Evolutionary conservation across 441 rosid species (phyloP).

Genomic region (Lepidium campestre): DNA sequence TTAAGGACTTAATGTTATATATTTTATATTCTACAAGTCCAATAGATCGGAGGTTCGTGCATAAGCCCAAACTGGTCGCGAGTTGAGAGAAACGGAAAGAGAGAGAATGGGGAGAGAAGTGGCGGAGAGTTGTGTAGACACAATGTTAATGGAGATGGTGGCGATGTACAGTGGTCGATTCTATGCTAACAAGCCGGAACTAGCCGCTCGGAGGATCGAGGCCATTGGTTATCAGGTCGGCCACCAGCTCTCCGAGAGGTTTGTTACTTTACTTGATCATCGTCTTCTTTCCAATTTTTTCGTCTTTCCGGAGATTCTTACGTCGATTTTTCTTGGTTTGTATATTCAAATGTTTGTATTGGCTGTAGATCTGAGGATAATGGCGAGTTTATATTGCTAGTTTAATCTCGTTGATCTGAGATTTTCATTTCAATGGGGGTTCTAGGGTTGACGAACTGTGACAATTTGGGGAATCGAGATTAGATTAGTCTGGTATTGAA

Average conservation of each 20-base stretch:
- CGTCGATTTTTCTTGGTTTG: neutral
- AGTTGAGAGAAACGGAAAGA: slow-evolving; percentile 3
- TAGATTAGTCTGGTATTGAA: slow-evolving; percentile 14
- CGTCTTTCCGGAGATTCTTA: neutral
- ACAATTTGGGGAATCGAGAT: neutral
- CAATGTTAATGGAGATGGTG: slow-evolving; percentile 78
- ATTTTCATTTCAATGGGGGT: neutral
- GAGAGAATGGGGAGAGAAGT: slow-evolving; percentile 76
- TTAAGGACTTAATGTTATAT: slow-evolving; percentile 11
- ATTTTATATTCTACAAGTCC: neutral
- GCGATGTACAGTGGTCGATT: slow-evolving; percentile 78
- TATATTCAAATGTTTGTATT: neutral
- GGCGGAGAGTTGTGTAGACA: slow-evolving; percentile 86
- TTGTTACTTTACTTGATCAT: neutral
- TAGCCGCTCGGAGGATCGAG: slow-evolving; percentile 94
- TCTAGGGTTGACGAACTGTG: neutral
- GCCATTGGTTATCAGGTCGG: slow-evolving; percentile 98
- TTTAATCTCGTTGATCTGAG: neutral
- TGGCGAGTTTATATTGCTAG: neutral
- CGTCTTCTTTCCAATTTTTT: neutral
- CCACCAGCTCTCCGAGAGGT: slow-evolving; percentile 96
- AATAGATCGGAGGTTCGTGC: slow-evolving; percentile 23
- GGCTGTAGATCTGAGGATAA: slow-evolving; percentile 12
- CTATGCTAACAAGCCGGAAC: slow-evolving; percentile 79
- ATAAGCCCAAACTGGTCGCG: neutral